phyloP scores from a whole-genome alignment of 2,329 filamentous ascomycete species.

The Penicillium sp. region DNA sequence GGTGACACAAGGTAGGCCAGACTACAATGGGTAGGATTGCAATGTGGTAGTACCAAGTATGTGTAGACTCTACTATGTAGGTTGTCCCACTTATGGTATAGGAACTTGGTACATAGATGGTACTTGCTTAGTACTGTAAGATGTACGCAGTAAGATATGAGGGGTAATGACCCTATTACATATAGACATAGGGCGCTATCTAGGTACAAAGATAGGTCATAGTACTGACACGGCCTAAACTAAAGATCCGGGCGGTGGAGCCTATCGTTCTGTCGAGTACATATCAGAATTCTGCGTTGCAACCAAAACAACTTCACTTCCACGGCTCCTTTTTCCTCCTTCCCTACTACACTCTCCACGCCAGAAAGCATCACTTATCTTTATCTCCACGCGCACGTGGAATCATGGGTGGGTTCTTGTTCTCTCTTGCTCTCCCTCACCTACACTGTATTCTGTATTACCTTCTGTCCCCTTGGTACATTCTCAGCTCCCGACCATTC shows the following conservation, averaged over 20 bases:
- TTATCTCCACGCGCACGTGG: background rate
- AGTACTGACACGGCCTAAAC: background rate
- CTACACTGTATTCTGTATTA: slow-evolving; percentile 4
- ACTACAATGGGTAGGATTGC: background rate
- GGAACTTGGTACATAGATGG: background rate
- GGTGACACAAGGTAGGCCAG: slow-evolving; percentile 1
- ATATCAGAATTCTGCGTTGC: background rate
- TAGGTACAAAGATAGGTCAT: too few relatives aligned
- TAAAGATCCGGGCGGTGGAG: background rate
- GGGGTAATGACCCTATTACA: background rate
- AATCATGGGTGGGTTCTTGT: slow-evolving; percentile 16
- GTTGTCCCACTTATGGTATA: background rate
- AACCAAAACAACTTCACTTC: background rate
- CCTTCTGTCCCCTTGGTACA: slow-evolving; percentile 19
- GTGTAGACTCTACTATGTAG: too few relatives aligned
- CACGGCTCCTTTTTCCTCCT: background rate
- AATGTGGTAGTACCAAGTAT: too few relatives aligned
- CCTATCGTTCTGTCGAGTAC: background rate
- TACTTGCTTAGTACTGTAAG: background rate
- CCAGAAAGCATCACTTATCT: background rate
- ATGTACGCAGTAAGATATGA: background rate
- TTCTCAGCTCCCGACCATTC: slow-evolving; percentile 20
- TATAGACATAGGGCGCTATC: too few relatives aligned
- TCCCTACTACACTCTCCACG: background rate
- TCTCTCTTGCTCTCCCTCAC: slow-evolving; percentile 8